Base-by-base conservation (phyloP, 495 filamentous ascomycete species). In the Penicillium nucicola region DNA sequence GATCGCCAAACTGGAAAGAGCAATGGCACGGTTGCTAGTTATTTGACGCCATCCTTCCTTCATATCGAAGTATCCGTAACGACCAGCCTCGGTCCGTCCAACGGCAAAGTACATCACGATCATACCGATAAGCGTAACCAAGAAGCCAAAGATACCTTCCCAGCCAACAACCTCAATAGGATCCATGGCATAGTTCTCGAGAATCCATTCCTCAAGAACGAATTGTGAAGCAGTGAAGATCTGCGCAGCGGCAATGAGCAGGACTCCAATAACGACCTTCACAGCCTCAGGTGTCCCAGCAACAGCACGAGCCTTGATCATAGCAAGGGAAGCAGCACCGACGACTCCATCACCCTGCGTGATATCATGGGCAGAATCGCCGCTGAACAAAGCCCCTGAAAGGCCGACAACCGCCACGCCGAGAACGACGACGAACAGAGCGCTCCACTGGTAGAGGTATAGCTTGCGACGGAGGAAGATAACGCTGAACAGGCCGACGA, bases 161-260 rank as follows among this genome's bases (percentile, higher is more conserved):
- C 92, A 98, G 15, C 92, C 95, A 4, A 97, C 92, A 32, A 96
- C 89, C 55, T 86, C 83, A 35, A 98, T 78, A 0, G 93, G 90
- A 55, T 95, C 89, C 62, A 97, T 85, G 8, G 81, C 81, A 37
- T 95, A 96, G 50, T 88, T 79, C 71, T 97, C 90, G 19, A 98
- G 76, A 40, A 98, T 89, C 76, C 84, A 91, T 70, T 98, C 95
- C 71, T 98, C 93, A 1, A 95, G 72, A 30, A 97, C 95, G 56
- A 97, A 98, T 68, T 98, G 93, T 3, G 89, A 85, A 1, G 93
- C 93, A 0, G 93, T 97, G 69, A 97, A 97, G 56, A 97, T 89
- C 74, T 98, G 93, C 0, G 92, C 93, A 0, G 83, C 84, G 2
- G 93, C 93, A 62, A 97, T 97, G 45, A 96, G 77, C 11, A 90